Base-by-base conservation (phyloP, 1,284 basidiomycete genomes). In the Schizophyllum amplum region DNA sequence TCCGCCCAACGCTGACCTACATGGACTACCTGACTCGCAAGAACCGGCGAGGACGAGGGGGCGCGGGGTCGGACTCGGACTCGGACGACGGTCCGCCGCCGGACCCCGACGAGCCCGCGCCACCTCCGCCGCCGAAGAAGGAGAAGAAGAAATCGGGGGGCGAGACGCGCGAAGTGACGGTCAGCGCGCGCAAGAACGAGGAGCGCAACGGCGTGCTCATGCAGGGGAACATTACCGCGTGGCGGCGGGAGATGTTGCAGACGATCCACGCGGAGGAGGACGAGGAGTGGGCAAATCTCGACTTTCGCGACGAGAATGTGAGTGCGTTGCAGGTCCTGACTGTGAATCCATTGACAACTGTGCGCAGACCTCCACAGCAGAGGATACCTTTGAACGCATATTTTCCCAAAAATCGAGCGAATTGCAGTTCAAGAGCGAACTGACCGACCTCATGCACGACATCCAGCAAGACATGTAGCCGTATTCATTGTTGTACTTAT, bases 1-100 rank as follows among this genome's bases (percentile, higher is more conserved):
- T 92, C 63, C 81, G 89, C 51, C 89, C 89, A 6, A 86, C 86
- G 5, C 69, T 92, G 61, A 88, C 87, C 7, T 88, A 92, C 69
- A 75, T 92, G 62, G 90, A 92, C 65, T 70, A 81, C 57, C 67
- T 86, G 55, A 81, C 83, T 22, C 80, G 81, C 52, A 89, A 85
- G 72, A 75, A 69, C 60, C 80, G 77, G 64, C 82, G 79, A 24
- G 64, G n/a, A n/a, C 67, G 75, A 51, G 72, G 69, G 17, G 72
- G 71, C 25, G 75, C 66, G n/a, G 82, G 77, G 13, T 79, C 75
- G 1, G 87, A 86, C 60, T 84, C 83, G 9, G 87, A 90, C 42
- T 85, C 83, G 7, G 87, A 90, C 58, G 86, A 89, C 57, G 88
- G 83, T 0, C 86, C 87, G 24, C 88, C 87, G 42, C 85, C 81